These are phyloP conservation scores for Colletotrichum godetiae DNA, from an alignment of 2,329 filamentous ascomycete species.

Conservation along the genomic window DNA sequence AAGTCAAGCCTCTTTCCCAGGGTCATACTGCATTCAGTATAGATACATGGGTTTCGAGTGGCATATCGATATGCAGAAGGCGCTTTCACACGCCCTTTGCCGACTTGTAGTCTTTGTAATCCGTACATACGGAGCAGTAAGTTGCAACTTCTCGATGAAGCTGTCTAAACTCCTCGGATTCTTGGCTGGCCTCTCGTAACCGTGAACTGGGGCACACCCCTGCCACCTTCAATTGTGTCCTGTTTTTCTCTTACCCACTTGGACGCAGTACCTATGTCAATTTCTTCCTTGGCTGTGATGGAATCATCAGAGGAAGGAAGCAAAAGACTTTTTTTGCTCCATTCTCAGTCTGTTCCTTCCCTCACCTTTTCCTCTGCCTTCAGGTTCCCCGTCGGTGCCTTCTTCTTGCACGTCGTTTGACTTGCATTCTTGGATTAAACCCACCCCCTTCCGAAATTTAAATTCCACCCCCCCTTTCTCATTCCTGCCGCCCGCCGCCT, in stretches of 20 bases:
- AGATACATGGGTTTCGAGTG: too few species aligned
- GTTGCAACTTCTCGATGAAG: not conserved
- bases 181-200: not conserved
- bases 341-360: not conserved
- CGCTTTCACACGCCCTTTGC: not conserved
- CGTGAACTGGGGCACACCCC: not conserved
- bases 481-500: not conserved
- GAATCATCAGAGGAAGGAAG: not conserved
- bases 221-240: constrained; percentile 4
- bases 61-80: not conserved
- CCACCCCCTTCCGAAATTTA: not conserved
- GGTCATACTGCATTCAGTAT: too few species aligned
- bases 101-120: not conserved
- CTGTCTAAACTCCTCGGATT: not conserved
- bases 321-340: not conserved
- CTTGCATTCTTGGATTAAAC: not conserved
- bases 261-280: not conserved
- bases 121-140: too few species aligned
- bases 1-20: too few species aligned
- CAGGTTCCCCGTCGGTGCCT: not conserved
- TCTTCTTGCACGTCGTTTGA: not conserved
- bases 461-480: not conserved
- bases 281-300: not conserved
- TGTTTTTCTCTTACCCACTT: not conserved
- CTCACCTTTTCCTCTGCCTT: not conserved